Evolutionary conservation across 768 basidiomycete species (phyloP), one percentile per base, ranked within the genome.

Genomic region (Tricholoma saponaceum): DNA sequence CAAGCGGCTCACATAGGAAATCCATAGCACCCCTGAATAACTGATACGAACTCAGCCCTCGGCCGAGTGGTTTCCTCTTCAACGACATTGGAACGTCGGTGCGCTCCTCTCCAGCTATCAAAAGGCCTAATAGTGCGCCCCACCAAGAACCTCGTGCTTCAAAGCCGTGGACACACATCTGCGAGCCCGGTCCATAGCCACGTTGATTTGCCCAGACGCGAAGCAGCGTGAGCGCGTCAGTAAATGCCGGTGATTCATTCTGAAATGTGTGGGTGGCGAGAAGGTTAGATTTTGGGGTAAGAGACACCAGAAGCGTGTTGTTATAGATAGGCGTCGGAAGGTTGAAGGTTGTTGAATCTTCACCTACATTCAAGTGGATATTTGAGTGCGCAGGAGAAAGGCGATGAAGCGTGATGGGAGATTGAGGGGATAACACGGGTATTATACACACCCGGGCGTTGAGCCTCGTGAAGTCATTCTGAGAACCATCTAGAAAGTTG

Each of bases 201-300:
- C 95, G 79, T 63, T 95, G 89, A 51, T 86, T 85, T 1, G 91
- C 92, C 97, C 97, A 99, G 14, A 95, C 81, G 9, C 92, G 83
- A 14, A 98, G 81, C 0, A 98, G 77, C 0, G 88, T 78, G 8
- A 93, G 69, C 0, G 92, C 92, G 52, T 95, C 87, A 1, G 72
- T 69, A 68, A 92, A 94, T 0, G 85, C 79, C 0, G 88, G 79
- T 9, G 83, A 72, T 10, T 80, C 74, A 41, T 87, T 75, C 47
- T 83, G 79, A 28, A 83, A 62, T 50, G 76, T 66, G 64, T 88
- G 82, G 7, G 82, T 73, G 8, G 76, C 72, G 30, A 87, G 76
- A 5, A 89, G 78, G 49, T 83, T 79, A 2, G 76, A 62, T 62
- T 79, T 77, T 4, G 84, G 79, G 7, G 76, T 77, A 47, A 73